phyloP scores from a whole-genome alignment of 2,329 filamentous ascomycete species.

The Trichoderma breve region DNA sequence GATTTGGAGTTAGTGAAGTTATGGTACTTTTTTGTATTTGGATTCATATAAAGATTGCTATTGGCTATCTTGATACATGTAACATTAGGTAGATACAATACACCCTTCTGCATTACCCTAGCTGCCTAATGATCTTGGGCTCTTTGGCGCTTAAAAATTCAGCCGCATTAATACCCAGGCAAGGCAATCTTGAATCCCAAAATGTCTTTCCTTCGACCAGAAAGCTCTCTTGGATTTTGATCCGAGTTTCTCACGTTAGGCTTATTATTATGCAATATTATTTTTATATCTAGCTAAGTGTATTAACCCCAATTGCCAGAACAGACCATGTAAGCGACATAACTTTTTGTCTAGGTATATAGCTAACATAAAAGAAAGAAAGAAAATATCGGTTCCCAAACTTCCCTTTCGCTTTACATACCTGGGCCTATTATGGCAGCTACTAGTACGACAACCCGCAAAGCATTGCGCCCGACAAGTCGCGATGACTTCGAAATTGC shows the following conservation, averaged over 20 bases:
- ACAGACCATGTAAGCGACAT: too few relatives aligned
- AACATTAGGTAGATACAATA: not conserved
- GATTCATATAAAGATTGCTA: not conserved
- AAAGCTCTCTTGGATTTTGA: not conserved
- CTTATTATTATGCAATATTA: accelerated
- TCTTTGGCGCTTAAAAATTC: not conserved
- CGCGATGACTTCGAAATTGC: not conserved
- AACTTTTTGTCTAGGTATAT: too few relatives aligned
- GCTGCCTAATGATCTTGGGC: not conserved
- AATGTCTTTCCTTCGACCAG: not conserved
- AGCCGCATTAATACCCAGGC: not conserved
- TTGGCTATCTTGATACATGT: not conserved
- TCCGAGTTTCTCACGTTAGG: not conserved
- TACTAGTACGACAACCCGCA: not conserved
- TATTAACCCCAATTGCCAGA: not conserved
- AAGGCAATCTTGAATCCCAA: not conserved
- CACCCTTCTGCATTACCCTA: not conserved
- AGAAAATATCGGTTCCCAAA: too few relatives aligned
- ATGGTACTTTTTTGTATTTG: not conserved
- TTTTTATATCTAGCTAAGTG: not conserved
- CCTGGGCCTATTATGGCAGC: not conserved
- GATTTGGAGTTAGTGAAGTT: not conserved
- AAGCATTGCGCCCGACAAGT: not conserved
- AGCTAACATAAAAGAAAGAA: not conserved
- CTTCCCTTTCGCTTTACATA: not conserved